Base-by-base conservation (phyloP, 2,329 filamentous ascomycete species). In the Ophiostoma populinum region DNA sequence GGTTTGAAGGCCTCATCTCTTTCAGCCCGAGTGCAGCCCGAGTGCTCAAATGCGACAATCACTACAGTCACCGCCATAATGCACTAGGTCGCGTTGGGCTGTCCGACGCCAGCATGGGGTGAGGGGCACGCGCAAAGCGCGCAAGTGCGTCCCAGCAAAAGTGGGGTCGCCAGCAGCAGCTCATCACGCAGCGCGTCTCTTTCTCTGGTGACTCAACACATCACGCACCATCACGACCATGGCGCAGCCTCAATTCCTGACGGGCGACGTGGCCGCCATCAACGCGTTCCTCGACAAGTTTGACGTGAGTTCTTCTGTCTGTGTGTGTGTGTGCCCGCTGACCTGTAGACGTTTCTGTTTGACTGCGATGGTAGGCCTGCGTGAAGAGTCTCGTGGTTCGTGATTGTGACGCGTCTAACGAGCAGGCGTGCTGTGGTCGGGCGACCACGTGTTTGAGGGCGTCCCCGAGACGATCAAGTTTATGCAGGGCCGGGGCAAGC, bases 391-490 rank as follows among this genome's bases (percentile, higher is more conserved):
- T 10, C 13, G 24, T 9, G 11, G 10, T 3, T 18, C 15, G 15
- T 24, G 8, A 35, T 41, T 13, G 38, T 32, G 19, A 35, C 30
- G 15, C 32, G 58, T 19, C n/a, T 12, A 17, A 34, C 27, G n/a
- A 37, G 15, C 57, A 92, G 86, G 87, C 51, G 90, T 98, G 24
- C 64, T 98, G 40, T 98, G 90, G 90, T 93, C 86, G 12, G 90
- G 90, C 33, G 83, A 94, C 51, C 77, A 87, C 52, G 63, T 92
- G 9, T 94, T 90, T 47, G 76, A 82, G 11, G 80, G 79, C 35
- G 76, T 85, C 5, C 77, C 81, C 5, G 83, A 94, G 57, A 92
- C 85, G 0, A 60, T 98, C 24, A 70, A 83, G 41, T 65, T 92
- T 57, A 62, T 98, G 42, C 76, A 82, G 49, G 76, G 72, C 38